These are phyloP conservation scores for Entophlyctis luteolus DNA, from an alignment of 192 early-diverging fungal species.

Conservation along the genomic window DNA sequence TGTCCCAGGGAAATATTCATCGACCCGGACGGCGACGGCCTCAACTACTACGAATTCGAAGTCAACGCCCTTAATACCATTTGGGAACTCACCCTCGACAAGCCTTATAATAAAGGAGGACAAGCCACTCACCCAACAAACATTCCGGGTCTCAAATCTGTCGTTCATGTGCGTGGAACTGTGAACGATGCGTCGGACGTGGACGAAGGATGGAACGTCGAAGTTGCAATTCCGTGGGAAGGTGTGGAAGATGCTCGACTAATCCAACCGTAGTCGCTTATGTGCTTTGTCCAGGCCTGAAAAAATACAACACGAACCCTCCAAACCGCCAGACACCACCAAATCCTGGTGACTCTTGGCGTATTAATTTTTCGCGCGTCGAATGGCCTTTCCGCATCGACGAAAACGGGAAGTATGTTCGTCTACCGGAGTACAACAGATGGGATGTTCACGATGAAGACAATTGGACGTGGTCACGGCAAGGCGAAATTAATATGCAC, in stretches of 20 bases:
- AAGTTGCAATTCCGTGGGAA: conserved; percentile 24
- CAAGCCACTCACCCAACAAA: conserved; percentile 20
- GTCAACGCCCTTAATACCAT: conserved; percentile 24
- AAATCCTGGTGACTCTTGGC: conserved; percentile 2
- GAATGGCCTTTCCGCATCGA: conserved; percentile 13
- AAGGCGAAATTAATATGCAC: conserved; percentile 25
- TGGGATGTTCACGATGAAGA: conserved; percentile 22
- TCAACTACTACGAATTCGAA: conserved; percentile 28
- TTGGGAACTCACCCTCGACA: conserved; percentile 25
- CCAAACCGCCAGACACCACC: conserved; percentile 19
- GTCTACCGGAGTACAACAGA: conserved; percentile 15
- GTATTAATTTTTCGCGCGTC: conserved; percentile 21
- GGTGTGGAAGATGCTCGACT: not conserved
- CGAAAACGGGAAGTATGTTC: conserved; percentile 3
- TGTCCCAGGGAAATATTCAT: conserved; percentile 15
- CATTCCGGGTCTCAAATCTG: conserved; percentile 13
- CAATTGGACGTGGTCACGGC: conserved; percentile 15
- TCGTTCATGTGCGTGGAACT: conserved; percentile 15
- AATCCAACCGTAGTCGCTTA: not conserved
- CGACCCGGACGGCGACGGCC: conserved; percentile 22
- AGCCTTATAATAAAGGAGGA: conserved; percentile 15
- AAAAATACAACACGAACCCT: conserved; percentile 24
- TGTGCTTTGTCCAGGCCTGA: not conserved
- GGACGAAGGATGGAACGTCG: conserved; percentile 14
- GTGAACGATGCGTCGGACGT: conserved; percentile 13